Base-by-base conservation (phyloP, 306 rosid species). In the Quercus glauca region DNA sequence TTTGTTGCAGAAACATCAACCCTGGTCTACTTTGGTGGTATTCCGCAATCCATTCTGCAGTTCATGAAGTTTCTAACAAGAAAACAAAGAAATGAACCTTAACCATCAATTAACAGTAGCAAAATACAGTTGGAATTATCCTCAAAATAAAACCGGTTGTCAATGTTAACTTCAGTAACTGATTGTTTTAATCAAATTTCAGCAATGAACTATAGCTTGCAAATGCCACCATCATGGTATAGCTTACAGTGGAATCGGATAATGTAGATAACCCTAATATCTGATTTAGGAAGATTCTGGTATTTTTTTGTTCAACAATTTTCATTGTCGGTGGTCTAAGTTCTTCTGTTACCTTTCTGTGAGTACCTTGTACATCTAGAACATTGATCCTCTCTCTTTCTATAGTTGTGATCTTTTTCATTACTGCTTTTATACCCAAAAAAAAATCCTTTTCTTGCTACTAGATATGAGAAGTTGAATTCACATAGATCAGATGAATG, bases 21-120 rank as follows among this genome's bases (percentile, higher is more conserved):
- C 92, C 92, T 33, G 92, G 95, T 84, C 94, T 91, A 77, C 83
- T 86, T 78, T 89, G 88, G 80, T 77, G 92, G 88, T 84, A 91
- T 76, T 91, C 89, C 58, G 33, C 68, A 53, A 92, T 69, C 99
- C 99, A 95, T 76, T 92, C 99, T 94, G 93, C 41, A 72, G 78
- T 82, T 86, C 49, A 35, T 76, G 53, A 74, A 73, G 76, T 65
- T n/a, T 64, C 23, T 49, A 80, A 35, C 81, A 80, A 85, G 63
- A 65, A 81, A 17, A 49, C 79, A 15, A 76, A 18, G 49, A 49
- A 63, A 25, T 70, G 35, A 69, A 33, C 37, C 18, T 79, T 45
- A 74, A 29, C 15, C 13, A 12, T 63, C 75, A 29, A 55, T 28
- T 53, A 19, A 55, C 6, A 19, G 58, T 14, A 15, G 75, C 75